Base-by-base conservation (phyloP, 345 rosid genomes). In the Citrus trifoliata region DNA sequence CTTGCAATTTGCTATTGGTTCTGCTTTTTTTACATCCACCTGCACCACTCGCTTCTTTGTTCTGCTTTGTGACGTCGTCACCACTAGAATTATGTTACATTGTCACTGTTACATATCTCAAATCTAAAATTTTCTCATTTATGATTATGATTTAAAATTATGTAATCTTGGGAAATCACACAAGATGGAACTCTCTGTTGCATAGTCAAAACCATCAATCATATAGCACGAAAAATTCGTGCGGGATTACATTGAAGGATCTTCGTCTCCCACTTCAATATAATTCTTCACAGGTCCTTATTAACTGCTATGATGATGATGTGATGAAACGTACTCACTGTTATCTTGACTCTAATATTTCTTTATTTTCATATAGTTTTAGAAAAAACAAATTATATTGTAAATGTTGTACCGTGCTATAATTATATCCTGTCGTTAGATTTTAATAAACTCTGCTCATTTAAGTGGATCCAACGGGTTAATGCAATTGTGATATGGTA, bases 331-430 rank as follows among this genome's bases (percentile, higher is more conserved):
- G 25, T 5, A 5, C 19, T 40, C 55, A 67, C 24, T 67, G 51
- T 24, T 0, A 40, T 40, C 55, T 40, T 40, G 22, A 68, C n/a
- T 51, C 21, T 18, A 3, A 16, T 4, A 0, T 53, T 6, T 46
- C 0, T 53, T 1, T 18, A 18, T 2, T 18, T 53, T 53, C 0
- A 18, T 4, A 1, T 16, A 4, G 0, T 53, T 18, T 5, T 53
- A 4, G 0, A 0, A 32, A 32, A 32, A 32, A n/a, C n/a, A n/a
- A 32, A 32, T 32, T 32, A 32, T 32, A 0, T 0, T 32, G 0
- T 0, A 32, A 32, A 0, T 4, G 0, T 0, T 0, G 0, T 4
- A 32, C 0, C 4, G 33, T 32, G 5, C 0, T 0, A 32, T 4
- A 32, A 32, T 32, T 32, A 32, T 0, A 32, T 32, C 4, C 0